Base-by-base conservation (phyloP, 108 stramenopile genomes). In the Epithemia pelagica region DNA sequence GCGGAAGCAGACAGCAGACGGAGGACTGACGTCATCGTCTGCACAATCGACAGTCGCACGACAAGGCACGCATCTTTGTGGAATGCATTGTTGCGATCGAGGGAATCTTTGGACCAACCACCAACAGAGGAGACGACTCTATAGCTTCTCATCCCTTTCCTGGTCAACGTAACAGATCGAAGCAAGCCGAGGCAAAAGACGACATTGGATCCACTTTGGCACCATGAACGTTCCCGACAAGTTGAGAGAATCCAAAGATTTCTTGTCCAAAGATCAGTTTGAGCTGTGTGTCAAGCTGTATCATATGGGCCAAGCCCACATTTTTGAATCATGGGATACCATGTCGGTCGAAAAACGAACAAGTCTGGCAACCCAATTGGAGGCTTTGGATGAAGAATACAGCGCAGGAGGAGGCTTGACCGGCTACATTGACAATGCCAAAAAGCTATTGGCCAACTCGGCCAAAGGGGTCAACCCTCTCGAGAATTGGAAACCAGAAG, bases 401-500 rank as follows among this genome's bases (percentile, higher is more conserved):
- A 81, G 83, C 53, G 64, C 59, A 23, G 77, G 73, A 27, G 69
- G 62, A 26, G 88, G 89, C 51, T 62, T 92, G 24, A 18, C 57
- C 2, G 80, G 78, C 24, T 92, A 95, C 67, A 78, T 88, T 54
- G 24, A 65, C 24, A 90, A 89, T 62, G 89, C 94, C 32, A 69
- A 73, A 58, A 73, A 79, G 27, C 59, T 85, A 52, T 57, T 85
- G 62, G 67, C 78, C 71, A 82, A 86, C 28, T 82, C 80, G 72
- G 62, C 75, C 27, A 55, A 75, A 30, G 96, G 96, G 32, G 89
- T 82, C 19, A 99, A 99, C 74, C 98, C 97, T 7, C 79, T 98
- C 59, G 96, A 96, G 61, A 97, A 96, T 30, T 96, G 91, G 84
- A 76, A 66, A 28, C 98, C 98, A 0, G 73, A 60, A 46, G 89